Evolutionary conservation across 495 filamentous ascomycete species (phyloP), one percentile per base, ranked within the genome.

Genomic region (Lepraria neglecta): DNA sequence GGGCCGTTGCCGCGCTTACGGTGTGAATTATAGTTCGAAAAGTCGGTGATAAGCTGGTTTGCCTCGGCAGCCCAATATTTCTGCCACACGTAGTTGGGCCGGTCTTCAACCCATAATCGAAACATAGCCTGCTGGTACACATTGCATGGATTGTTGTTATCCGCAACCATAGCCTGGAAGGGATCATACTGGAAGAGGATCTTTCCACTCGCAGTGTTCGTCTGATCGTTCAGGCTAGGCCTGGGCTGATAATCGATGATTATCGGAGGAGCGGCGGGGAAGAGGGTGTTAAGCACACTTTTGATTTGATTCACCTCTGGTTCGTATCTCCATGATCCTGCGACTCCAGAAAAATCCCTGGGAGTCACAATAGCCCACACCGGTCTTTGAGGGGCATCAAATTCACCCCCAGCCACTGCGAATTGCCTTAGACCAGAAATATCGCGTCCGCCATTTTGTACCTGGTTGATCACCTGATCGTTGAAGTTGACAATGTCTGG

Each of bases 281-380:
- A 48, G 21, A 48, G 46, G 17, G 10, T n/a, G 15, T 27, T 7
- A 27, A 48, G 46, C 15, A 48, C 9, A 48, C 9, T 28, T 51
- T 24, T 27, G 24, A 51, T 27, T 17, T 51, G 14, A 27, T 51
- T 27, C 21, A 51, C 48, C 48, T 51, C 48, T 51, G 48, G 21
- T 51, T 27, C 24, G 48, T 51, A 51, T 51, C 21, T 21, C 12
- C 21, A 51, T 31, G n/a, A 27, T 51, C 12, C 19, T 31, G 19
- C 21, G 21, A 31, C 19, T 51, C 48, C 48, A 27, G 48, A 4
- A 27, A 21, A 6, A 17, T 51, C 48, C 10, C 48, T 51, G 10
- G 21, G 48, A 31, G 19, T 51, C 48, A 51, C 21, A 51, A 51
- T 51, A 4, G 28, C 48, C 48, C 19, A 27, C 28, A 51, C 48